A percentile compares a stretch with the other conserved stretches of the same genome.
Evolutionary conservation across 75 land plant genomes (phyloP).

Genomic region (Pinus tabuliformis): DNA sequence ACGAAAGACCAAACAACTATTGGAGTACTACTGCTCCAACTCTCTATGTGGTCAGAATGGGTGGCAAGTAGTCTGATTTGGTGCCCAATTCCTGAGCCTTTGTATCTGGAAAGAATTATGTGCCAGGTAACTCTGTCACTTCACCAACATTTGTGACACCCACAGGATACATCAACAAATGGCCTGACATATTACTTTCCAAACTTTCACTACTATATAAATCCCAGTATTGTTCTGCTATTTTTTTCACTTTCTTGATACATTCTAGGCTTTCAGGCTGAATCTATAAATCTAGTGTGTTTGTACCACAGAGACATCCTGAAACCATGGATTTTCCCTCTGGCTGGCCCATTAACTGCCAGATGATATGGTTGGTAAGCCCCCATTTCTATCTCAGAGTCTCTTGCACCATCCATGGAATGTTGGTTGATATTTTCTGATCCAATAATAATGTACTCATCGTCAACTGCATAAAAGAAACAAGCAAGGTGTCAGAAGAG

Average conservation of each 20-base stretch:
- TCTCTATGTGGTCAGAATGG: slow-evolving; percentile 77
- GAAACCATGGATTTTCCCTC: slow-evolving; percentile 83
- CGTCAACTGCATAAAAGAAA: slow-evolving; percentile 68
- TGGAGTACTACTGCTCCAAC: background rate
- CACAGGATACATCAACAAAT: slow-evolving; percentile 74
- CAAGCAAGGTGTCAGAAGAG: background rate
- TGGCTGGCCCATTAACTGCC: slow-evolving; percentile 42
- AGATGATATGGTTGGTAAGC: slow-evolving; percentile 85
- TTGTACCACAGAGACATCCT: slow-evolving; percentile 92
- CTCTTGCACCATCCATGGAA: slow-evolving; percentile 92
- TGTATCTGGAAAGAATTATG: slow-evolving; percentile 74
- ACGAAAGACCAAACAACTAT: background rate
- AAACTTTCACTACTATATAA: slow-evolving; percentile 49
- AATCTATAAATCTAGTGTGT: slow-evolving; percentile 73
- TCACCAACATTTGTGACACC: slow-evolving; percentile 51
- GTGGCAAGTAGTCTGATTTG: slow-evolving; percentile 61
- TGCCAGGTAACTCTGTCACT: slow-evolving; percentile 65
- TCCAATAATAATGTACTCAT: slow-evolving; percentile 90
- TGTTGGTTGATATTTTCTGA: slow-evolving; percentile 95
- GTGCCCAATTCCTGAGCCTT: slow-evolving; percentile 71
- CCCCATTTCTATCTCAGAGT: slow-evolving; percentile 94
- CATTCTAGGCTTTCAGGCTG: slow-evolving; percentile 68
- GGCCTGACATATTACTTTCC: slow-evolving; percentile 71
- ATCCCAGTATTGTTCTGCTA: slow-evolving; percentile 81
- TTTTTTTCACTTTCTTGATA: slow-evolving; percentile 57